These are phyloP conservation scores for Fusarium nanum DNA, from an alignment of 2,329 filamentous ascomycete genomes.

Conservation along the genomic window DNA sequence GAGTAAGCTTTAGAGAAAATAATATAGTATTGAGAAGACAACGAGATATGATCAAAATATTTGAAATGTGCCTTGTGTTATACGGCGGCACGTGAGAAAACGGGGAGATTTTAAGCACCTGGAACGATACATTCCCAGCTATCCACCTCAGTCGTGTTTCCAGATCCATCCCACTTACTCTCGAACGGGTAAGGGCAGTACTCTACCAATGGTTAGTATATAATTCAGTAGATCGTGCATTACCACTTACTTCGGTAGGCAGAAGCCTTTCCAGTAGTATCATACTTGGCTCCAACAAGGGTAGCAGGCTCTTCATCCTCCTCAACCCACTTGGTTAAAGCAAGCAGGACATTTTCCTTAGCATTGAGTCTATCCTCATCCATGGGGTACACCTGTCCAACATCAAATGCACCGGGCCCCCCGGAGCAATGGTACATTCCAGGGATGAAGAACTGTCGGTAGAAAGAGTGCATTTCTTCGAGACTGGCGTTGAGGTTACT, in stretches of 20 bases:
- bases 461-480: conserved; percentile 1
- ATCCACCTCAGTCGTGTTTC: not conserved
- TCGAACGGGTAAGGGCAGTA: conserved; percentile 16
- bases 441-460: conserved; percentile 5
- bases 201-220: not conserved
- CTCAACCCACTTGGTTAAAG: conserved; percentile 13
- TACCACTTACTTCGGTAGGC: not conserved
- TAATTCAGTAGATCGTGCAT: accelerated
- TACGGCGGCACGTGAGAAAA: too few relatives aligned
- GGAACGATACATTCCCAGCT: conserved; percentile 3
- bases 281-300: conserved; percentile 1
- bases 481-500: conserved; percentile 2
- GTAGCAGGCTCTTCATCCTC: not conserved
- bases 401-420: conserved; percentile 1
- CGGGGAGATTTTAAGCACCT: too few relatives aligned
- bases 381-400: conserved; percentile 11
- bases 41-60: too few relatives aligned
- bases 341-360: not conserved
- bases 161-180: conserved; percentile 14
- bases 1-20: not conserved
- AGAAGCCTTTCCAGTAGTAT: not conserved
- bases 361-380: not conserved
- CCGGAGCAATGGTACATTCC: conserved; percentile 17
- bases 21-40: too few relatives aligned
- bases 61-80: too few relatives aligned